Base-by-base conservation (phyloP, 2,329 filamentous ascomycete species). In the Aspergillus floridensis region DNA sequence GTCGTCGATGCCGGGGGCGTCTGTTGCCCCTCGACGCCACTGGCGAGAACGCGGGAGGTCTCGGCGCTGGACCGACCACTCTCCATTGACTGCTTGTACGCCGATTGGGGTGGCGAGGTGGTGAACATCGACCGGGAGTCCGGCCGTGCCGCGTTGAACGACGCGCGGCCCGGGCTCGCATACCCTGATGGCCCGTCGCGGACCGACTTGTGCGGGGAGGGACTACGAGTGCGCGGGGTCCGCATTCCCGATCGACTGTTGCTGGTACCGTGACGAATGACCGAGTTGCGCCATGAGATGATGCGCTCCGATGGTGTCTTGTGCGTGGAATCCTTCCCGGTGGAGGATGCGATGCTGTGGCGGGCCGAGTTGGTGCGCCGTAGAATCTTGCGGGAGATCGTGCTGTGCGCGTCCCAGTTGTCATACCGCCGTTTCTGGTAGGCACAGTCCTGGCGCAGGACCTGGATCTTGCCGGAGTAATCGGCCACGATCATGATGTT, bases 361-460 rank as follows among this genome's bases (percentile, higher is more conserved):
- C 80, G 80, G 1, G 82, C 75, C 1, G 91, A 80, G 35, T 84
- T 85, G 24, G 83, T 82, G 48, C 81, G 77, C 10, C 75, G 72
- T 12, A 84, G 75, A 50, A 91, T 76, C 66, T 86, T 87, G 64
- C 86, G 87, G 10, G 90, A 92, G 67, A 96, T 89, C 7, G 86
- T 86, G 16, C 90, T 93, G 1, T 84, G 84, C 0, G 88, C 86
- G 66, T 96, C 92, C 88, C 89, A 93, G 41, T 83, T 85, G 57
- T 92, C 91, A 59, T 87, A 84, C 57, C 86, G 84, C 5, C 93
- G 87, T 75, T 96, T 96, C 52, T 82, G 76, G 67, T 85, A 91
- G 0, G 93, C 95, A 71, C 93, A 97, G 72, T 99, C 95, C 74
- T 98, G 93, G 21, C 95, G 86, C 72, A 97, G 97, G 0, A 98